Percentiles rank a stretch among this genome's conserved stretches.
These are phyloP conservation scores for Globisporangium canariense DNA, from an alignment of 352 stramenopile species.

Conservation along the genomic window DNA sequence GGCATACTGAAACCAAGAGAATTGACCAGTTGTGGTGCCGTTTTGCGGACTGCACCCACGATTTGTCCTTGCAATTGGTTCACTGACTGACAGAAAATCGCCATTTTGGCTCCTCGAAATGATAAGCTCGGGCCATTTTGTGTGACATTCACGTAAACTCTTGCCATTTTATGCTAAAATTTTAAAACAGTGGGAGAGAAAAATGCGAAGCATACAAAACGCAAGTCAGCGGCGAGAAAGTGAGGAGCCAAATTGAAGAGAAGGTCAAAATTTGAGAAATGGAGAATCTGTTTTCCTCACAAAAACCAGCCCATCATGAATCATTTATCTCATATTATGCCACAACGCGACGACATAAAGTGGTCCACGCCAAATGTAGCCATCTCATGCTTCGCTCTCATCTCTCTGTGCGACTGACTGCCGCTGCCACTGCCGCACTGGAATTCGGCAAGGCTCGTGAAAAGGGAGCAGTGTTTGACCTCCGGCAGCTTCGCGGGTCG, in stretches of 20 bases:
- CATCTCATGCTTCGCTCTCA: neutral
- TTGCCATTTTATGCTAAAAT: neutral
- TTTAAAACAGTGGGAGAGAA: neutral
- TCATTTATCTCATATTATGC: constrained; percentile 4
- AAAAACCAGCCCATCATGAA: neutral
- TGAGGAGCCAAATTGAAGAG: neutral
- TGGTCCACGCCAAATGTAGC: neutral
- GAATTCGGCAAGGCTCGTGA: too few species aligned
- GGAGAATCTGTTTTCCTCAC: neutral
- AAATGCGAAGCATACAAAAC: neutral
- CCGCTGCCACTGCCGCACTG: too few species aligned
- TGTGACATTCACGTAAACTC: too few species aligned
- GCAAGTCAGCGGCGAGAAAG: neutral
- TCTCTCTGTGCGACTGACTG: too few species aligned
- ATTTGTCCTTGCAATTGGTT: too few species aligned
- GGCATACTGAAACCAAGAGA: constrained; percentile 1
- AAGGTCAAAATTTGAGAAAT: neutral
- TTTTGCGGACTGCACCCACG: neutral
- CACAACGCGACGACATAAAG: neutral
- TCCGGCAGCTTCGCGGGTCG: constrained; percentile 20
- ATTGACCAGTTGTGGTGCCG: neutral
- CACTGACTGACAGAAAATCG: neutral
- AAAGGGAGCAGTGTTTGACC: constrained; percentile 8
- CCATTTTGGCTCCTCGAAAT: neutral
- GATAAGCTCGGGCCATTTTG: neutral